These are phyloP conservation scores for Lactuca sativa DNA, from an alignment of 129 eudicot species.

Conservation along the genomic window DNA sequence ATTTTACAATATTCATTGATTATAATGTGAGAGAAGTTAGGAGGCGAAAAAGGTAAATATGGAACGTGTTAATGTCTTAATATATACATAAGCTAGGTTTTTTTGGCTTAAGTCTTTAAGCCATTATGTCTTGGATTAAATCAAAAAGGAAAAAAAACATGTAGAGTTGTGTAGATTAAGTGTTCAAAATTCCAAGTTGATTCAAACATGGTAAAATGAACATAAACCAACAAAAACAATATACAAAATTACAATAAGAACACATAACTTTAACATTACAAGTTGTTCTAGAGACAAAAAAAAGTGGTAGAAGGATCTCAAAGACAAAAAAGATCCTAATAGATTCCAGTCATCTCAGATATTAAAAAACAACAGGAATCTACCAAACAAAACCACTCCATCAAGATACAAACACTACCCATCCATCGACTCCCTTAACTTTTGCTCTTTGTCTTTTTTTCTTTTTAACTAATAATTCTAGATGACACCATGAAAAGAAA, in stretches of 20 bases:
- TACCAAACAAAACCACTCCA: slow-evolving; percentile 27
- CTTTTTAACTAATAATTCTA: background rate
- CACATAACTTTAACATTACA: slow-evolving; percentile 5
- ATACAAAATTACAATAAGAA: slow-evolving; percentile 14
- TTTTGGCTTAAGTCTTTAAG: too few species aligned
- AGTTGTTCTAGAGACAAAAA: slow-evolving; percentile 19
- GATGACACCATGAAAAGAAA: slow-evolving; percentile 3
- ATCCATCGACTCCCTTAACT: slow-evolving; percentile 13
- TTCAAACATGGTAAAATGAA: background rate
- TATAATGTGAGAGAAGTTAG: background rate
- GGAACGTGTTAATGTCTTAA: too few species aligned
- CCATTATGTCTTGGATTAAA: too few species aligned
- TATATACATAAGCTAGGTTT: too few species aligned
- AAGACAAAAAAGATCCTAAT: slow-evolving; percentile 40
- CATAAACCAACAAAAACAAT: slow-evolving; percentile 11
- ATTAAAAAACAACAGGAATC: slow-evolving; percentile 32
- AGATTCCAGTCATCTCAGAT: slow-evolving; percentile 31
- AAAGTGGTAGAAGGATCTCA: slow-evolving; percentile 44
- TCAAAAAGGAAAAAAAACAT: too few species aligned
- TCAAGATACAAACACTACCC: slow-evolving; percentile 27
- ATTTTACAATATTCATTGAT: background rate
- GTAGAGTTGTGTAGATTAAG: too few species aligned
- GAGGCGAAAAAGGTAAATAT: too few species aligned
- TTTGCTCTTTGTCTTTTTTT: background rate
- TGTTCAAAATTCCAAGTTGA: background rate